Conservation (phyloP, 495 filamentous ascomycete species). For the Tuber melanosporum region DNA sequence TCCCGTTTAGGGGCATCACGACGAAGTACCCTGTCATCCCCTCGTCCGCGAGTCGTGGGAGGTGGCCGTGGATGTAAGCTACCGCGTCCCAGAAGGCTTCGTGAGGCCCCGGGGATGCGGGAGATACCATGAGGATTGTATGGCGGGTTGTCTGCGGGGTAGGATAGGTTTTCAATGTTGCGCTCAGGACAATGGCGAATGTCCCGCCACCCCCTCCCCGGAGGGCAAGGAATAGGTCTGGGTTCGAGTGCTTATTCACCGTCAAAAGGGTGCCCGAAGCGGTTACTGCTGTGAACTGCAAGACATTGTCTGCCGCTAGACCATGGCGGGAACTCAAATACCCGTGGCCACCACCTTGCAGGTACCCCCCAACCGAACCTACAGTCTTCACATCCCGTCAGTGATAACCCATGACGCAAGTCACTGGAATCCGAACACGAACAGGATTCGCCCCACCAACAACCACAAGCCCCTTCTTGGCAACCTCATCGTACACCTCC, state of each 20-base stretch:
- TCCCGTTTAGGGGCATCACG: conserved; percentile 17
- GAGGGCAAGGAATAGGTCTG: conserved; percentile 63
- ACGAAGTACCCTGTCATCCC: conserved; percentile 52
- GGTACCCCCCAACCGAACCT: conserved; percentile 50
- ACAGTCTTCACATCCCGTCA: conserved; percentile 42
- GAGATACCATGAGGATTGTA: conserved; percentile 45
- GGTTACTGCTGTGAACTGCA: conserved; percentile 58
- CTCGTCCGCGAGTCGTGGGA: conserved; percentile 44
- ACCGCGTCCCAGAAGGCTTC: conserved; percentile 48
- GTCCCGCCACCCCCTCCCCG: conserved; percentile 58
- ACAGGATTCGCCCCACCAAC: conserved; percentile 26
- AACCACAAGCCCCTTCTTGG: conserved; percentile 9
- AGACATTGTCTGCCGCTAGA: conserved; percentile 56
- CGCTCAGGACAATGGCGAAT: conserved; percentile 56
- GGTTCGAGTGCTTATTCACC: conserved; percentile 52
- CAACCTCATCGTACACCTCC: conserved; percentile 42
- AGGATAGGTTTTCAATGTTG: conserved; percentile 51
- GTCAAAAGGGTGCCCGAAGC: conserved; percentile 50
- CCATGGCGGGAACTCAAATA: conserved; percentile 50
- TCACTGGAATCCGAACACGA: not conserved
- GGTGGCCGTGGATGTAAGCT: conserved; percentile 46
- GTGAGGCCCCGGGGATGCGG: conserved; percentile 31
- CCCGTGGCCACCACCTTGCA: conserved; percentile 56
- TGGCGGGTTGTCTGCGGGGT: conserved; percentile 45
- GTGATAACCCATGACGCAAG: not conserved